A percentile compares a stretch with the other conserved stretches of the same genome.
Conservation (phyloP, 805 yeast species). For the Wickerhamomyces chaumierensis region DNA sequence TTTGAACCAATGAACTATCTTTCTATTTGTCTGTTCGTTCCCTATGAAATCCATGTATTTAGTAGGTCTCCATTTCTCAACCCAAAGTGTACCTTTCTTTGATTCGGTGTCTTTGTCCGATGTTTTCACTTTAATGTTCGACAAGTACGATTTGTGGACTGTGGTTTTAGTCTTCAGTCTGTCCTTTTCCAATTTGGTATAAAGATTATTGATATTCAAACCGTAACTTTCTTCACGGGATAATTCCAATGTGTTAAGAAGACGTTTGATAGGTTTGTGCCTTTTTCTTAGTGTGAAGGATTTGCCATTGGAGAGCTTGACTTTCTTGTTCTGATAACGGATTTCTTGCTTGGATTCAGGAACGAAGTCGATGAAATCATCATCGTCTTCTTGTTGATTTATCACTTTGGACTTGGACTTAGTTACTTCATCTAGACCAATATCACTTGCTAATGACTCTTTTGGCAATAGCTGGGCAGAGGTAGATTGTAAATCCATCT, state of each 20-base stretch:
- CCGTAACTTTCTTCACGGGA: conserved; percentile 22
- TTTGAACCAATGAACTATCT: conserved; percentile 49
- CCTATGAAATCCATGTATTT: conserved; percentile 59
- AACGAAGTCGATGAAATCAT: too few species aligned
- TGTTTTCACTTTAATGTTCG: too few species aligned
- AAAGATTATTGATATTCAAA: conserved; percentile 24
- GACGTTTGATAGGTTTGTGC: conserved; percentile 3
- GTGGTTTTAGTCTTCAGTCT: conserved; percentile 7
- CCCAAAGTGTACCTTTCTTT: conserved; percentile 23
- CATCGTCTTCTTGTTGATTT: too few species aligned
- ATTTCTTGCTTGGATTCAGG: too few species aligned
- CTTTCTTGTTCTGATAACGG: too few species aligned
- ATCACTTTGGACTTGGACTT: too few species aligned
- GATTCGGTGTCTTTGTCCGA: too few species aligned
- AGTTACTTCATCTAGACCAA: too few species aligned
- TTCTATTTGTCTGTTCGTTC: conserved; percentile 52
- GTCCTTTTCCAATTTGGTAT: conserved; percentile 21
- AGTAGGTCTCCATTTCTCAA: conserved; percentile 61
- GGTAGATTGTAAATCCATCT: too few species aligned
- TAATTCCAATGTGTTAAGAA: not conserved
- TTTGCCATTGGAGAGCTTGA: too few species aligned
- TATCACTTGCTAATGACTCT: too few species aligned
- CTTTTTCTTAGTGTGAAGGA: too few species aligned
- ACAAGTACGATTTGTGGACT: conserved; percentile 1
- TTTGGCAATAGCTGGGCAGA: not conserved